These are phyloP conservation scores for Volvox africanus DNA, from an alignment of 139 green algal species.

Conservation along the genomic window DNA sequence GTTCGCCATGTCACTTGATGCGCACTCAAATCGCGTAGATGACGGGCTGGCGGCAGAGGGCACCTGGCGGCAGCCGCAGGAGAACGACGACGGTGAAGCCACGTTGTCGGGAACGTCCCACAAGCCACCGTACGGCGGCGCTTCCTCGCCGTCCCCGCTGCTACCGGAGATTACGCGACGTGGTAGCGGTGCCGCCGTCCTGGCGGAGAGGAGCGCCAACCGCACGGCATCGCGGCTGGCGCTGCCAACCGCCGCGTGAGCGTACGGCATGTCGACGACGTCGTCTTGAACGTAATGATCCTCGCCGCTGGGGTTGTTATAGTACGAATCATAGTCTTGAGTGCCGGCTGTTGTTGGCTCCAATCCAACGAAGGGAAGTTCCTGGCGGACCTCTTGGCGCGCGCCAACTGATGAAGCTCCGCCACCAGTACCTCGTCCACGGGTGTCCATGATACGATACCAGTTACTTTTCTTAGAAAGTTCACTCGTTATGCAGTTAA, in stretches of 20 bases:
- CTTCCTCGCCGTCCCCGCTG: background rate
- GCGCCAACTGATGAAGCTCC: too few relatives aligned
- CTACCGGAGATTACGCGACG: background rate
- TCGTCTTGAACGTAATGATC: background rate
- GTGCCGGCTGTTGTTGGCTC: too few relatives aligned
- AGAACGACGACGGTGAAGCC: background rate
- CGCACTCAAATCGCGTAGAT: background rate
- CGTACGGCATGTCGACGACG: background rate
- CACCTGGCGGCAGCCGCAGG: background rate
- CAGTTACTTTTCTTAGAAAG: too few relatives aligned
- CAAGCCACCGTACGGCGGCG: background rate
- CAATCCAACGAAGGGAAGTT: too few relatives aligned
- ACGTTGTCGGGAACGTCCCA: background rate
- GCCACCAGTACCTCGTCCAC: too few relatives aligned
- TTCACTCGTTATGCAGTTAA: too few relatives aligned
- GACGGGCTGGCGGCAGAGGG: constrained; percentile 3
- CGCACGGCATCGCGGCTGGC: background rate
- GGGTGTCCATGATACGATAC: too few relatives aligned
- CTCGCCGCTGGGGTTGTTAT: background rate
- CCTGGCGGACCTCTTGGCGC: too few relatives aligned
- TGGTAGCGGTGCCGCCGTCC: background rate
- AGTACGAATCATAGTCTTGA: too few relatives aligned
- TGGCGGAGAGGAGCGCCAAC: background rate
- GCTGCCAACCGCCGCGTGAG: background rate
- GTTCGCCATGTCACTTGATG: background rate